Evolutionary conservation across 345 rosid genomes (phyloP), one percentile per base, ranked within the genome.

Genomic region (Eucalyptus viminalis): DNA sequence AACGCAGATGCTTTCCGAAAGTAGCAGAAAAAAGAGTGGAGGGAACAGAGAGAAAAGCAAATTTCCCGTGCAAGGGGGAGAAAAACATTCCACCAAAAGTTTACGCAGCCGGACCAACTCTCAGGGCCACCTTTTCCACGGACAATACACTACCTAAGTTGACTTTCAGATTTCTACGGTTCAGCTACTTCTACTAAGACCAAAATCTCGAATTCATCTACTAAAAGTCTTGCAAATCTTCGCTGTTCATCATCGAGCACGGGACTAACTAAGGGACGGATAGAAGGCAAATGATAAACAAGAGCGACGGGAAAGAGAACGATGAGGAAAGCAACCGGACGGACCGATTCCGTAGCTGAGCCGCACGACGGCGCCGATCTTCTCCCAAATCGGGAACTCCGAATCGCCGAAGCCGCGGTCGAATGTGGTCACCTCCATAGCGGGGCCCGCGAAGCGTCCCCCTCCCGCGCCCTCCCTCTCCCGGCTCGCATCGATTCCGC

Each of bases 321-420:
- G 13, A 29, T 86, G 27, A n/a, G 58, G 11, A 49, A 24, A 87
- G 51, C 11, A 58, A 90, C 93, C 86, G 43, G 45, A 90, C 94
- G 87, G 34, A 98, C 99, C 99, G 86, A 98, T 97, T 91, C 99
- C 99, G 80, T 94, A 97, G 88, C 98, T 95, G 89, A 97, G 96
- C 92, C 99, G 89, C 88, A 97, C 93, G 25, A 98, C 93, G 58
- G 98, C 98, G 76, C 97, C 99, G 86, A 98, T 98, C 93, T 92
- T 97, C 54, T 98, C 99, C 99, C 99, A 98, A 40, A 95, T 93
- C 5, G 98, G 96, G 21, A 97, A 94, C 90, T 97, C 97, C 56
- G 95, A 90, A 34, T 93, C 96, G 91, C 92, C 88, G 47, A 95
- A 97, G 89, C 95, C 93, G 72, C 90, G 92, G 89, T 97, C 97